Conservation (phyloP, 371 early-diverging fungal genomes). For the Blakeslea trispora region DNA sequence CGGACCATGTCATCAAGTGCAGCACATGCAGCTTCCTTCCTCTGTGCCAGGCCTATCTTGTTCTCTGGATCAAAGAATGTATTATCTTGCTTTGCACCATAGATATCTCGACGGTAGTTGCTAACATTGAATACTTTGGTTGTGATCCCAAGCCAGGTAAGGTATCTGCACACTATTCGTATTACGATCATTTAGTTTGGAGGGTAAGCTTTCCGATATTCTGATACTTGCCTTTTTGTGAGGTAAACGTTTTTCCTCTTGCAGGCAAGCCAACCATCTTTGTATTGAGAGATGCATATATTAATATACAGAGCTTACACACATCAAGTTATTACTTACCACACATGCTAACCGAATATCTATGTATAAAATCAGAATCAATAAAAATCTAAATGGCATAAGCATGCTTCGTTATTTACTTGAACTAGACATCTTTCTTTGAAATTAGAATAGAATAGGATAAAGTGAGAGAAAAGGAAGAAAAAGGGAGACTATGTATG, state of each 20-base stretch:
- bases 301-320: conserved; percentile 5
- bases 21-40: conserved; percentile 80
- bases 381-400: background rate
- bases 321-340: conserved; percentile 21
- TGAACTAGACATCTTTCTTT: background rate
- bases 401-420: background rate
- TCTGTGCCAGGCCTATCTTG: conserved; percentile 64
- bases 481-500: background rate
- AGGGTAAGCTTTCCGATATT: too few relatives aligned
- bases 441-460: background rate
- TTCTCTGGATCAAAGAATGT: conserved; percentile 92
- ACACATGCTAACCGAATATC: conserved; percentile 43
- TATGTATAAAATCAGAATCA: conserved; percentile 2
- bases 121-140: conserved; percentile 94
- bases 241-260: conserved; percentile 89
- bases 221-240: conserved; percentile 80
- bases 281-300: background rate
- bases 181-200: background rate
- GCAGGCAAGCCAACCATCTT: conserved; percentile 89
- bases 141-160: conserved; percentile 93
- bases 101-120: conserved; percentile 85
- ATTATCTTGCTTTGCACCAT: conserved; percentile 80
- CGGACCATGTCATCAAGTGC: conserved; percentile 88
- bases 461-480: background rate
- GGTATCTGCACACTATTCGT: conserved; percentile 79